Conservation (phyloP, 768 basidiomycete genomes). For the Rhodocollybia butyracea region DNA sequence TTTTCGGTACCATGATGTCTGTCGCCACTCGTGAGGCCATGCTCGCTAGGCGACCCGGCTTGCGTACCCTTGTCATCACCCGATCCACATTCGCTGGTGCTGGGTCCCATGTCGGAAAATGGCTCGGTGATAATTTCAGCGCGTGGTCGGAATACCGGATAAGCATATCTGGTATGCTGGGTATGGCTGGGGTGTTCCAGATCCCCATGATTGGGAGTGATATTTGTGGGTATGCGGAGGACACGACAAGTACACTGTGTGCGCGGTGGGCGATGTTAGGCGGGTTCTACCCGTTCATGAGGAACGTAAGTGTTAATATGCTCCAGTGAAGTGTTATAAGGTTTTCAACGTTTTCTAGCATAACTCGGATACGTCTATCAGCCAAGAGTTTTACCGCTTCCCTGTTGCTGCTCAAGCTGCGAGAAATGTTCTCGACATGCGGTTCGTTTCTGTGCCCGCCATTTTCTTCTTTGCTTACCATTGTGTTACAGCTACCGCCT, state of each 20-base stretch:
- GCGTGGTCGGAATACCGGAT: slow-evolving; percentile 55
- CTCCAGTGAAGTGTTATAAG: background rate
- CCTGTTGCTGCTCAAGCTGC: slow-evolving; percentile 54
- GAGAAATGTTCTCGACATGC: slow-evolving; percentile 54
- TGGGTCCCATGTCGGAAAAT: slow-evolving; percentile 65
- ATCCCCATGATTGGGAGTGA: slow-evolving; percentile 78
- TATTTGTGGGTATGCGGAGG: slow-evolving; percentile 61
- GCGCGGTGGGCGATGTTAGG: slow-evolving; percentile 77
- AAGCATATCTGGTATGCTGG: slow-evolving; percentile 63
- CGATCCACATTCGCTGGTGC: slow-evolving; percentile 74
- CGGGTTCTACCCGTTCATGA: slow-evolving; percentile 78
- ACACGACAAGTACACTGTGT: slow-evolving; percentile 68
- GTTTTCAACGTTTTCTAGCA: slow-evolving; percentile 34
- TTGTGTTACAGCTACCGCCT: slow-evolving; percentile 50
- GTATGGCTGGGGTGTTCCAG: slow-evolving; percentile 63
- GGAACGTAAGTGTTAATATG: slow-evolving; percentile 47
- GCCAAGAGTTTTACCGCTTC: slow-evolving; percentile 73
- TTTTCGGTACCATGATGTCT: slow-evolving; percentile 75
- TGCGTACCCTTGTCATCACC: slow-evolving; percentile 63
- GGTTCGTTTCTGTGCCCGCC: slow-evolving; percentile 31
- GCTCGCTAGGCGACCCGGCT: slow-evolving; percentile 57
- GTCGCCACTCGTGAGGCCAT: slow-evolving; percentile 56
- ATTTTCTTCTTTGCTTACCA: background rate
- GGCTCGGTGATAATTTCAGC: slow-evolving; percentile 68
- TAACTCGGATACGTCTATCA: slow-evolving; percentile 46